phyloP scores from a whole-genome alignment of 2,329 filamentous ascomycete genomes.

The Fusarium succisae region DNA sequence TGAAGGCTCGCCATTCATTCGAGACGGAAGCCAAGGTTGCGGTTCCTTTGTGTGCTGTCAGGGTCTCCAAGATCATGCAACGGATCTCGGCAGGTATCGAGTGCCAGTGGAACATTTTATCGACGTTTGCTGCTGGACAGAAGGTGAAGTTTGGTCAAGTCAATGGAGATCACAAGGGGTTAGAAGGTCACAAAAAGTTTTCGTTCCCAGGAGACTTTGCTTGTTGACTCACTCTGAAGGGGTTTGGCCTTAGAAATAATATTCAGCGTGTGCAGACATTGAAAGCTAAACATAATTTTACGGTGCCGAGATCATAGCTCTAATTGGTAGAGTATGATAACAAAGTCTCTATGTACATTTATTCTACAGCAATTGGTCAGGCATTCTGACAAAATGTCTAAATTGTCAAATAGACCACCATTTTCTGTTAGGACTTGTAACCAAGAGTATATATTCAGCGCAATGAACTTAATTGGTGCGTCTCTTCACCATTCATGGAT shows the following conservation, averaged over 20 bases:
- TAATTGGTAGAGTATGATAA: background rate
- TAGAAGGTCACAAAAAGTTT: accelerated
- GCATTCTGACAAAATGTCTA: background rate
- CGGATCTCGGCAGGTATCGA: slow-evolving; percentile 12
- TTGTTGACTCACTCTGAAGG: too few species aligned
- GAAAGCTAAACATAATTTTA: background rate
- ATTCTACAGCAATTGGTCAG: background rate
- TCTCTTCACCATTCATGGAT: background rate
- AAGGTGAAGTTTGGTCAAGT: too few species aligned
- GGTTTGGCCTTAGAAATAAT: background rate
- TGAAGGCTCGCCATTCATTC: background rate
- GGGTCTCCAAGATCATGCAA: background rate
- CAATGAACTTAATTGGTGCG: background rate
- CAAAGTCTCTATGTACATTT: background rate
- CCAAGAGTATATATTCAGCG: background rate
- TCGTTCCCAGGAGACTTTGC: background rate
- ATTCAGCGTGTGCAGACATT: background rate
- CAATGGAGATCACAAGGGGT: background rate
- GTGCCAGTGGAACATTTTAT: background rate
- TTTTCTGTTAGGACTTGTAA: background rate
- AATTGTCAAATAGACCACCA: background rate
- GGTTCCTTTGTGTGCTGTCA: background rate
- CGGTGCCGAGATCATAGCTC: accelerated
- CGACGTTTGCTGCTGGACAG: background rate
- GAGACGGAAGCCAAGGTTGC: slow-evolving; percentile 1